A percentile compares a stretch with the other conserved stretches of the same genome.
These are phyloP conservation scores for Cornus kousa DNA, from an alignment of 148 eudicot species.

Conservation along the genomic window DNA sequence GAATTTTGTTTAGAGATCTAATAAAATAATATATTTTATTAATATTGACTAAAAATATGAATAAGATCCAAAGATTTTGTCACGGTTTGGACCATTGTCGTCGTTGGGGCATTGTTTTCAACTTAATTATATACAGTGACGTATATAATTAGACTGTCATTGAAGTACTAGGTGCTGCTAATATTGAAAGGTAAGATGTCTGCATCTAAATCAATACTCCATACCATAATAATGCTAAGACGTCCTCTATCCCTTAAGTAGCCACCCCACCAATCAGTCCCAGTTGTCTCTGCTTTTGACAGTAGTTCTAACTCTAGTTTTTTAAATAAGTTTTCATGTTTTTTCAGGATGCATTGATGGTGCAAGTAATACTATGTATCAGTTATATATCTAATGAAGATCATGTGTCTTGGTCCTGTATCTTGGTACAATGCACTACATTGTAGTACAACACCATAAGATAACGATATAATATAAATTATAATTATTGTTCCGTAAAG, in stretches of 20 bases:
- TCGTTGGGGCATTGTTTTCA: slow-evolving; percentile 2
- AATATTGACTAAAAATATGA: background rate
- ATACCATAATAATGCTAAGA: background rate
- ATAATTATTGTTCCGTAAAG: too few species aligned
- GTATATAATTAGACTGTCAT: background rate
- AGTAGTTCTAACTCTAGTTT: background rate
- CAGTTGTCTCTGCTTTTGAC: background rate
- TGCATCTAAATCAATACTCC: slow-evolving; percentile 3
- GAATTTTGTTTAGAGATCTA: too few species aligned
- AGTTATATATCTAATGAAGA: too few species aligned
- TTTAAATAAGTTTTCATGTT: background rate
- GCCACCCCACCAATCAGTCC: slow-evolving; percentile 5
- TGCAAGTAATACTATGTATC: too few species aligned
- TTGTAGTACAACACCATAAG: too few species aligned
- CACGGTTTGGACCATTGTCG: background rate
- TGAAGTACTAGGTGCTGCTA: background rate
- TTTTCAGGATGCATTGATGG: too few species aligned
- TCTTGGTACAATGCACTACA: too few species aligned
- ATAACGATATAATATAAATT: too few species aligned
- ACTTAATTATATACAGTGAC: background rate
- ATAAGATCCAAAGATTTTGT: background rate
- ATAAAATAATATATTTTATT: too few species aligned
- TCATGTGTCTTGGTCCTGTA: too few species aligned
- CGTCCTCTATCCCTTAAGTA: background rate
- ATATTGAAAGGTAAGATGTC: background rate